A percentile compares a stretch with the other conserved stretches of the same genome.
Conservation (phyloP, 148 eudicot species). For the Talinum fruticosum region DNA sequence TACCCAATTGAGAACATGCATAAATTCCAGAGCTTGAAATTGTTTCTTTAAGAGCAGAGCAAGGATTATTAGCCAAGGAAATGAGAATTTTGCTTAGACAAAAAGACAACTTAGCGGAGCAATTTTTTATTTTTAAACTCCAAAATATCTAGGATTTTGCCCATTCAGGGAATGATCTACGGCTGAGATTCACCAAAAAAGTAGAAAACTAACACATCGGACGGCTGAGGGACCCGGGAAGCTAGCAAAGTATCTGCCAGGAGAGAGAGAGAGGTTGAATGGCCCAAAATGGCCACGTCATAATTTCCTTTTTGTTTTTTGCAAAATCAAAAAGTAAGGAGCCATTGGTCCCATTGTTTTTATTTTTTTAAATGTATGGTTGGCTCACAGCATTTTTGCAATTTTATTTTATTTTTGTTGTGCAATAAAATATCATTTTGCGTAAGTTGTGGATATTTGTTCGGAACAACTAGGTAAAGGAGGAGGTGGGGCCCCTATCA, state of each 20-base stretch:
- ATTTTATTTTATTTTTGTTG: not conserved
- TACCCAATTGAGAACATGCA: conserved; percentile 1
- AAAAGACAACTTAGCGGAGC: not conserved
- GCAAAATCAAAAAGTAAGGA: conserved; percentile 18
- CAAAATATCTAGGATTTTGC: conserved; percentile 23
- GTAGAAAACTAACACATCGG: conserved; percentile 10
- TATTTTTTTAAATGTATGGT: conserved; percentile 1
- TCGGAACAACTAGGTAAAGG: not conserved
- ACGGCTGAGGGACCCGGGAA: conserved; percentile 10
- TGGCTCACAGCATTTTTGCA: conserved; percentile 2
- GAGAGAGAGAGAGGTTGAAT: not conserved
- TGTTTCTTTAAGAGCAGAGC: not conserved
- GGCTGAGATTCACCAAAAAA: conserved; percentile 8
- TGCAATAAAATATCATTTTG: not conserved
- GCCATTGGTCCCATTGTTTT: conserved; percentile 16
- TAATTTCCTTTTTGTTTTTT: not conserved
- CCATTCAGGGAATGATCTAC: not conserved
- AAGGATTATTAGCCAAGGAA: conserved; percentile 6
- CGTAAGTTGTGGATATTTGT: conserved; percentile 3
- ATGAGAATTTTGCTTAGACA: not conserved
- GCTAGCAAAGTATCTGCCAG: conserved; percentile 23
- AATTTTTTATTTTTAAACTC: not conserved
- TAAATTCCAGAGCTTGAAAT: not conserved
- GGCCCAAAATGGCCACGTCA: conserved; percentile 34
- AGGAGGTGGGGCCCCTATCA: conserved; percentile 1